These are phyloP conservation scores for Citrus sp. DNA, from an alignment of 345 rosid species.

Conservation along the genomic window DNA sequence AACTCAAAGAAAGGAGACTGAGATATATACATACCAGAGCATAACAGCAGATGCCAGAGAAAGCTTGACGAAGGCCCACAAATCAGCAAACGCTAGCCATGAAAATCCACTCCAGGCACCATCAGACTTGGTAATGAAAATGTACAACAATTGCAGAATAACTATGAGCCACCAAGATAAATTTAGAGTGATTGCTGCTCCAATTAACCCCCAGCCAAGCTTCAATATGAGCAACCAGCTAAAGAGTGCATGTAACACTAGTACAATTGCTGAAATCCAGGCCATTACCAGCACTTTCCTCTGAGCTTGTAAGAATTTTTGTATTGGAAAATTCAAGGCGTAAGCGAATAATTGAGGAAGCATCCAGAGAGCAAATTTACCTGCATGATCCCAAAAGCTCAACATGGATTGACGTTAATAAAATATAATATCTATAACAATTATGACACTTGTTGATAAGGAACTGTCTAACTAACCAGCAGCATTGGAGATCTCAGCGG, in stretches of 20 bases:
- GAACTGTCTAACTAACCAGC: slow-evolving; percentile 45
- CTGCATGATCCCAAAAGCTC: slow-evolving; percentile 27
- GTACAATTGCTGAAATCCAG: slow-evolving; percentile 60
- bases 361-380: slow-evolving; percentile 91
- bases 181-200: slow-evolving; percentile 83
- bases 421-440: background rate
- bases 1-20: background rate
- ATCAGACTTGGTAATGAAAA: slow-evolving; percentile 77
- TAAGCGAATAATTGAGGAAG: slow-evolving; percentile 83
- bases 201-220: slow-evolving; percentile 74
- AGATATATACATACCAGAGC: slow-evolving; percentile 54
- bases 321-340: slow-evolving; percentile 84
- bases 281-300: slow-evolving; percentile 85
- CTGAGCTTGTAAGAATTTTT: slow-evolving; percentile 85
- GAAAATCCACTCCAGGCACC: slow-evolving; percentile 97
- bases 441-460: background rate
- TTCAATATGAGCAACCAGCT: slow-evolving; percentile 83
- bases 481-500: slow-evolving; percentile 70
- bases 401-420: background rate
- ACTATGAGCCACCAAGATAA: slow-evolving; percentile 88
- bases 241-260: slow-evolving; percentile 52
- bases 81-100: slow-evolving; percentile 73
- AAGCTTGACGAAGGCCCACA: slow-evolving; percentile 78
- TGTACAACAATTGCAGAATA: slow-evolving; percentile 61
- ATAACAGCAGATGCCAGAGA: slow-evolving; percentile 88